Percentiles rank a stretch among this genome's conserved stretches.
These are phyloP conservation scores for Candida qinlingensis DNA, from an alignment of 805 yeast genomes.

Conservation along the genomic window DNA sequence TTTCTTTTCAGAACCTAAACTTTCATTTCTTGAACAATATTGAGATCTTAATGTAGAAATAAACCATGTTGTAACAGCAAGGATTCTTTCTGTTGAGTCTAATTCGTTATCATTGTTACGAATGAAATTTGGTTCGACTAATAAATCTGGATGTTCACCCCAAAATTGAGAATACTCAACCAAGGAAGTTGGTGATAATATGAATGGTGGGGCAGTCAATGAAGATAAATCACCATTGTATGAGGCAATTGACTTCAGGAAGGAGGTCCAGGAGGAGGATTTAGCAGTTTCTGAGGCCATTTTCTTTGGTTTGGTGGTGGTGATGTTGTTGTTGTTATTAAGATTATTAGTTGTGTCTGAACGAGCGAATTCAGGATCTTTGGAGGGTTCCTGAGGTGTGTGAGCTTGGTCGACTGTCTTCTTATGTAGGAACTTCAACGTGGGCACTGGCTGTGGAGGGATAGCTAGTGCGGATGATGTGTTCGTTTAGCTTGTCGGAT, in stretches of 20 bases:
- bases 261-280: conserved; percentile 78
- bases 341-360: not conserved
- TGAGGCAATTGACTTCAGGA: conserved; percentile 83
- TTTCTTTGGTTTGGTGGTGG: not conserved
- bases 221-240: conserved; percentile 92
- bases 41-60: conserved; percentile 88
- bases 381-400: not conserved
- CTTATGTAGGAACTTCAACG: not conserved
- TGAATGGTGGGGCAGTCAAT: conserved; percentile 96
- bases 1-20: conserved; percentile 93
- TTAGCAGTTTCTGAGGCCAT: conserved; percentile 33
- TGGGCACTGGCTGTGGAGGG: not conserved
- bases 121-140: conserved; percentile 63
- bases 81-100: conserved; percentile 56
- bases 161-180: conserved; percentile 93
- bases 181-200: conserved; percentile 82
- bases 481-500: not conserved
- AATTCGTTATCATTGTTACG: conserved; percentile 35
- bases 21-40: conserved; percentile 87
- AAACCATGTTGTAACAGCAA: conserved; percentile 88
- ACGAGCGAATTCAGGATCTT: conserved; percentile 1
- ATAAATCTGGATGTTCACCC: conserved; percentile 87
- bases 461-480: not conserved
- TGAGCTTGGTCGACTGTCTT: not conserved
- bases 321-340: too few relatives aligned